A percentile compares a stretch with the other conserved stretches of the same genome.
These are phyloP conservation scores for Mucor lusitanicus DNA, from an alignment of 371 early-diverging fungal genomes.

Conservation along the genomic window DNA sequence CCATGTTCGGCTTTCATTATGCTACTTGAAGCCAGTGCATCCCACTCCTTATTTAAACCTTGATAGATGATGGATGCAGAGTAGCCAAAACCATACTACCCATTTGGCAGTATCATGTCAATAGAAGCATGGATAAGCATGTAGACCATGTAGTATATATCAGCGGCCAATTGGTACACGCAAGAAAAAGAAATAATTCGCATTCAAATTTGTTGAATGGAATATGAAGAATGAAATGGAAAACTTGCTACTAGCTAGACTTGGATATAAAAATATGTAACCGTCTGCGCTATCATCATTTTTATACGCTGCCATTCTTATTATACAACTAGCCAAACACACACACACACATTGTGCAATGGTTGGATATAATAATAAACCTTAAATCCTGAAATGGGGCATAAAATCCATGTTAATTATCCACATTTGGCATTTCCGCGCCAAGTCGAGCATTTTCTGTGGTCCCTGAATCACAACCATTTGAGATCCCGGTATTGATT, in stretches of 20 bases:
- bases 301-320: not conserved
- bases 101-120: not conserved
- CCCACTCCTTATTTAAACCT: too few species aligned
- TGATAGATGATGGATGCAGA: not conserved
- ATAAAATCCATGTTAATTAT: conserved; percentile 5
- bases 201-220: conserved; percentile 3
- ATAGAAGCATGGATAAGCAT: too few species aligned
- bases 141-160: not conserved
- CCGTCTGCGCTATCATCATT: not conserved
- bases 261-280: conserved; percentile 1
- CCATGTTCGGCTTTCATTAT: not conserved
- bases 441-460: not conserved
- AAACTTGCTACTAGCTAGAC: not conserved
- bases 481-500: not conserved
- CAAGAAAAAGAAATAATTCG: not conserved
- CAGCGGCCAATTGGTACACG: not conserved
- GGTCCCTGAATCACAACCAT: not conserved
- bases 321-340: not conserved
- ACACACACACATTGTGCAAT: conserved; percentile 6
- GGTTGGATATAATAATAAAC: conserved; percentile 14
- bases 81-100: not conserved
- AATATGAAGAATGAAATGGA: conserved; percentile 13
- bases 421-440: not conserved
- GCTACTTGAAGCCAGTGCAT: not conserved
- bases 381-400: not conserved